Base-by-base conservation (phyloP, 345 rosid genomes). In the Microthlaspi erraticum region DNA sequence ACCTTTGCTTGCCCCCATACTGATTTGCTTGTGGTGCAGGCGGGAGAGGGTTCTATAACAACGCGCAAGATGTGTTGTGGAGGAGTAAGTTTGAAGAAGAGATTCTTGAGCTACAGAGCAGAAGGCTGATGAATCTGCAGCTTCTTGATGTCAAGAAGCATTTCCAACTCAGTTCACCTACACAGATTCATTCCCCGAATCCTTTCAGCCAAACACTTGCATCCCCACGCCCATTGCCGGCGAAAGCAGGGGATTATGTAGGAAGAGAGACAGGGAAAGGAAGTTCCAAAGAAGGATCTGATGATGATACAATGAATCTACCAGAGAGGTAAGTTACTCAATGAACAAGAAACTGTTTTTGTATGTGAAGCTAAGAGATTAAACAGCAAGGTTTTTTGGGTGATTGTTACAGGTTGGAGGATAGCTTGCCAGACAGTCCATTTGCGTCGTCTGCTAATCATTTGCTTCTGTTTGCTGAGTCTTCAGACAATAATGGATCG, bases 101-200 rank as follows among this genome's bases (percentile, higher is more conserved):
- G 68, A 86, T 90, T 31, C 81, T 93, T 23, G 93, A 90, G 74
- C 87, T 87, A 62, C 98, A 93, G 49, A 84, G 81, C 55, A 88
- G 88, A 73, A 88, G 96, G 52, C 60, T 93, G 52, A 82, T 88
- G 97, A 78, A 81, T 70, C 59, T 93, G 73, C 92, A 90, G 75
- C 97, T 92, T 78, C 88, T 84, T 68, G 93, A 90, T 60, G 84
- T 85, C 48, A 90, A 88, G 82, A 88, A 85, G 76, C 90, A 84
- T 74, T 87, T 86, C 43, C 90, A 86, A 64, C 87, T 84, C 56
- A 79, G 82, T 42, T 87, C 92, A 37, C 86, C 88, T 20, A 61
- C 70, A 12, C 46, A 61, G 31, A 38, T 45, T 54, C 64, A 61
- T 20, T 75, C 79, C 2, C 82, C 96, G 3, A 73, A 80, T 56